Base-by-base conservation (phyloP, 257 asterid species). In the Linderniella brevidens region DNA sequence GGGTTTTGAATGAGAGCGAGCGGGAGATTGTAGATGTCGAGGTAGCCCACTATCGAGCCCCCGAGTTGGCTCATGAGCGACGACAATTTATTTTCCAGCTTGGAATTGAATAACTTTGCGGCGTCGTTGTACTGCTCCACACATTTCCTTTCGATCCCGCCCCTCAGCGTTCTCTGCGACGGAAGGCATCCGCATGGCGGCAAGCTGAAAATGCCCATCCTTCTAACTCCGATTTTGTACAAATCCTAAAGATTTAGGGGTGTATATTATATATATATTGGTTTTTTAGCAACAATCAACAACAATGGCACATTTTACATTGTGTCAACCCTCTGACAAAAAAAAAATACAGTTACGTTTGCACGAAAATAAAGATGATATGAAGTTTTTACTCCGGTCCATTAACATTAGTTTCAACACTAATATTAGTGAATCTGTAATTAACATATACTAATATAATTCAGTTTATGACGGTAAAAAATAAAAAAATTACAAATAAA, bases 161-260 rank as follows among this genome's bases (percentile, higher is more conserved):
- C 84, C 4, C 49, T 64, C 2, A 76, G 32, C 4, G 80, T 76
- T 57, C 84, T 71, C 54, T 60, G 70, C 16, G 62, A 50, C 17
- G 84, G 84, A 29, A 71, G 39, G 38, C 84, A 75, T 19, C 85
- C 85, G 10, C 69, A 20, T 8, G 78, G 75, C 2, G 77, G 80
- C 1, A 61, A 16, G 1, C 75, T 54, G 29, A 71, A 63, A 18
- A 76, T 53, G 5, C 58, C 71, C 11, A 58, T 42, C 51, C 61
- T 66, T 68, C 75, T 49, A 36, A 66, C 77, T 3, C 85, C 85
- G 13, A 69, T 65, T 11, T 65, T 35, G 71, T 79, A 67, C 37
- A 75, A 1, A 9, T 70, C 81, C 78, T 73, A 32, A n/a, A 25
- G 32, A 25, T 25, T 25, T 25, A 25, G 3, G 6, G 3, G 6